Evolutionary conservation across 371 early-diverging fungal species (phyloP).

Genomic region (Actinomucor elegans): DNA sequence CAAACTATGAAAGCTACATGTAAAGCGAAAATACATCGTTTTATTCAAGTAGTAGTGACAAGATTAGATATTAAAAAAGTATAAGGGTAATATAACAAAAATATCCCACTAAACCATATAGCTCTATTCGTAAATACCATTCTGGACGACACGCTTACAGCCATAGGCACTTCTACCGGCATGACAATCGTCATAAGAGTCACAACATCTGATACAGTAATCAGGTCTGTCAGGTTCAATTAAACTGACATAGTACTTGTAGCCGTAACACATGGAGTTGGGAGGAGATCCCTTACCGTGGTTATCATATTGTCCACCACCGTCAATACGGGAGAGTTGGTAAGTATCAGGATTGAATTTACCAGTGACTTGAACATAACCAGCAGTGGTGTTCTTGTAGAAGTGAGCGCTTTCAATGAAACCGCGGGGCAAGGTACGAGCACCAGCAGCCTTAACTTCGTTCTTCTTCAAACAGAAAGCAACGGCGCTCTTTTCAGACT

Average conservation of each 20-base stretch:
- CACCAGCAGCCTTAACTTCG: constrained; percentile 25
- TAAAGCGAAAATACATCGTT: too few relatives aligned
- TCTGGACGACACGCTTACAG: constrained; percentile 28
- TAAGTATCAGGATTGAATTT: constrained; percentile 30
- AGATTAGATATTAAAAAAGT: not conserved
- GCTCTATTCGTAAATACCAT: constrained; percentile 7
- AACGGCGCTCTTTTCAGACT: constrained; percentile 30
- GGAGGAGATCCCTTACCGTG: constrained; percentile 31
- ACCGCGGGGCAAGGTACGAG: constrained; percentile 26
- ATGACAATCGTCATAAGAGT: constrained; percentile 27
- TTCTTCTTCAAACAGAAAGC: constrained; percentile 38
- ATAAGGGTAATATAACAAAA: too few relatives aligned
- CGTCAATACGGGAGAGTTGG: constrained; percentile 25
- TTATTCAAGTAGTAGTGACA: too few relatives aligned
- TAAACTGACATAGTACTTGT: constrained; percentile 29
- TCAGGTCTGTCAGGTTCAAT: constrained; percentile 28
- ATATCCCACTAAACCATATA: too few relatives aligned
- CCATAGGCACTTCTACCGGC: constrained; percentile 38
- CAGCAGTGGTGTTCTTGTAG: constrained; percentile 25
- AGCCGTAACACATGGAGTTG: constrained; percentile 27
- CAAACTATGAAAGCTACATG: too few relatives aligned
- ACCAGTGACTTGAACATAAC: constrained; percentile 43
- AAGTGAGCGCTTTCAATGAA: constrained; percentile 32
- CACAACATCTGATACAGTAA: constrained; percentile 32
- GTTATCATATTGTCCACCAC: constrained; percentile 47